Conservation (phyloP, 2,329 filamentous ascomycete genomes). For the Apiospora malaysiana region DNA sequence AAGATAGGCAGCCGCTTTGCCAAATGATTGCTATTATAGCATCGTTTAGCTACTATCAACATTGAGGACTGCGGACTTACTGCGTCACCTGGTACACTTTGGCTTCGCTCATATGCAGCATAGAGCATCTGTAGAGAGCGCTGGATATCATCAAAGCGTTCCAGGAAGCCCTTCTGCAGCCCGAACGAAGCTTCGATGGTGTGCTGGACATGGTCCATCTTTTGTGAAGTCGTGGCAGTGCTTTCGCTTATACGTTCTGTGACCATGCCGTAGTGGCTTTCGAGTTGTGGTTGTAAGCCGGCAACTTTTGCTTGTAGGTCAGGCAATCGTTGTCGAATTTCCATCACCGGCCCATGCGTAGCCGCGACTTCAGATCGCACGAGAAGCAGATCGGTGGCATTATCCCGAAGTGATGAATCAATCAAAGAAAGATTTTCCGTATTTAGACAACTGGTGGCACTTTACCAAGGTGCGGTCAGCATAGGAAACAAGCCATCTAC, state of each 20-base stretch:
- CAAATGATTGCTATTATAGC: neutral
- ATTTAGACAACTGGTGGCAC: neutral
- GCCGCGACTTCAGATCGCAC: neutral
- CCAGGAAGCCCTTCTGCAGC: neutral
- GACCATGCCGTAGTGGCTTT: neutral
- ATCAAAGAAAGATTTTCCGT: neutral
- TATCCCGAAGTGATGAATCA: neutral
- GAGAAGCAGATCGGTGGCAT: neutral
- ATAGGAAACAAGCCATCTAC: neutral
- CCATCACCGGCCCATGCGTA: neutral
- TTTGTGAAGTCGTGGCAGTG: neutral
- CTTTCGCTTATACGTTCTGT: neutral
- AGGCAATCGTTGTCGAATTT: neutral
- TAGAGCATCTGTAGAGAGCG: neutral
- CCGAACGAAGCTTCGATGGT: neutral
- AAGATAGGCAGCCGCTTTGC: neutral
- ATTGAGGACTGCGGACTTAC: no score
- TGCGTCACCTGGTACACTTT: no score
- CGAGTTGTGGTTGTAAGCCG: neutral
- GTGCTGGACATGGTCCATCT: neutral
- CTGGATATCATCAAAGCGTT: neutral
- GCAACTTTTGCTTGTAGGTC: neutral
- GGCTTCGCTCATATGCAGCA: neutral
- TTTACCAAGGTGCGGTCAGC: neutral
- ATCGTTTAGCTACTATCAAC: neutral